Conservation (phyloP, 768 basidiomycete genomes). For the Mycena vulgaris region DNA sequence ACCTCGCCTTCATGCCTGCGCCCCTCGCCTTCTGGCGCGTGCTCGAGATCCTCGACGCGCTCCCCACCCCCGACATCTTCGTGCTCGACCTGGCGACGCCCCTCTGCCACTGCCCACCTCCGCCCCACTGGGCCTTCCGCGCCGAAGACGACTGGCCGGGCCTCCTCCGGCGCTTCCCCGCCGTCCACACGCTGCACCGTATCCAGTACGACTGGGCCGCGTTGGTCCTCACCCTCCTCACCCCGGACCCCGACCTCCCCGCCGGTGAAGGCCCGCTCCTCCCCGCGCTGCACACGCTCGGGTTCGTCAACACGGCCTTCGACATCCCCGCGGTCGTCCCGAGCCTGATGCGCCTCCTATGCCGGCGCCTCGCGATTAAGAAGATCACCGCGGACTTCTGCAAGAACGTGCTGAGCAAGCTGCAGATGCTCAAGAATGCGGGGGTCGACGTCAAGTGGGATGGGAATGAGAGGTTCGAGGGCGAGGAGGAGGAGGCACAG, state of each 20-base stretch:
- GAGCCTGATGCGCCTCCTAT: neutral
- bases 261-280: neutral
- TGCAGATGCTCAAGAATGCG: neutral
- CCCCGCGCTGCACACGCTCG: constrained; percentile 10
- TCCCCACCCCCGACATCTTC: neutral
- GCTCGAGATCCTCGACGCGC: neutral
- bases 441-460: constrained; percentile 4
- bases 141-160: neutral
- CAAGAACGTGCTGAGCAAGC: constrained; percentile 10
- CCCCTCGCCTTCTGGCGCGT: neutral
- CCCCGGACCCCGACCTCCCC: neutral
- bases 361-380: neutral
- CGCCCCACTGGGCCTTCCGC: neutral
- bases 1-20: neutral
- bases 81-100: constrained; percentile 8
- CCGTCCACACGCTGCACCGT: neutral
- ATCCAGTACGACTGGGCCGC: constrained; percentile 15
- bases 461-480: neutral
- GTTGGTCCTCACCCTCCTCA: neutral
- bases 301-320: constrained; percentile 10
- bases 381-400: neutral
- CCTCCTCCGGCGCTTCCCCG: neutral
- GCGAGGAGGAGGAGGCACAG: neutral
- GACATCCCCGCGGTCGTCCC: constrained; percentile 10
- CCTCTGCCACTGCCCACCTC: neutral